Evolutionary conservation across 768 basidiomycete species (phyloP).

Genomic region (Naganishia randhawae): DNA sequence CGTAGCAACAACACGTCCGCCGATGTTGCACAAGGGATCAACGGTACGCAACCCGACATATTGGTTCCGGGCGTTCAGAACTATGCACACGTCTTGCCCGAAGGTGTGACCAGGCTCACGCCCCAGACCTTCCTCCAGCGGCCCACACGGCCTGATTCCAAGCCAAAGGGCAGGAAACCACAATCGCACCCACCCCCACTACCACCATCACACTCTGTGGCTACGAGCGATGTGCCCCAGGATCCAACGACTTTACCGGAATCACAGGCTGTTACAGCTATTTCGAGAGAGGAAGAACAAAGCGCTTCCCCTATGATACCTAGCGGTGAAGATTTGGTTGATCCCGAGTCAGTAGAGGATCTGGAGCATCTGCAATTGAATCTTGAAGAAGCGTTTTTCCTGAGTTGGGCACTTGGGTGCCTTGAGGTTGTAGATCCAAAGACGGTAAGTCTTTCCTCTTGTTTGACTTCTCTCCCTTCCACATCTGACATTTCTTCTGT

Average conservation of each 20-base stretch:
- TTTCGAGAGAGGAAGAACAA: not conserved
- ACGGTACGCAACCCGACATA: slow-evolving; percentile 3
- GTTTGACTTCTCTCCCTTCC: not conserved
- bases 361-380: slow-evolving; percentile 88
- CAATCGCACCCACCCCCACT: not conserved
- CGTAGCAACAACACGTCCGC: slow-evolving; percentile 5
- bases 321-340: slow-evolving; percentile 5
- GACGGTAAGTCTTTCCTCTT: slow-evolving; percentile 57
- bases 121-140: slow-evolving; percentile 48
- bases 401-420: slow-evolving; percentile 78
- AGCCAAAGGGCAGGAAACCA: slow-evolving; percentile 36
- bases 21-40: slow-evolving; percentile 3
- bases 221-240: not conserved
- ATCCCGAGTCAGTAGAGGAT: slow-evolving; percentile 56
- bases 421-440: slow-evolving; percentile 65
- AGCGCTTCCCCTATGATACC: not conserved
- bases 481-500: not conserved
- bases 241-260: not conserved
- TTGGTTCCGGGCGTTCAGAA: slow-evolving; percentile 17
- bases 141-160: slow-evolving; percentile 46
- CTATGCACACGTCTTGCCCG: slow-evolving; percentile 25
- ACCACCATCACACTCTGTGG: too few species aligned
- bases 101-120: slow-evolving; percentile 40
- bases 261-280: not conserved
- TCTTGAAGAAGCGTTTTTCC: slow-evolving; percentile 82